Evolutionary conservation across 1,284 basidiomycete species (phyloP).

Genomic region (Boletellus deceptivus): DNA sequence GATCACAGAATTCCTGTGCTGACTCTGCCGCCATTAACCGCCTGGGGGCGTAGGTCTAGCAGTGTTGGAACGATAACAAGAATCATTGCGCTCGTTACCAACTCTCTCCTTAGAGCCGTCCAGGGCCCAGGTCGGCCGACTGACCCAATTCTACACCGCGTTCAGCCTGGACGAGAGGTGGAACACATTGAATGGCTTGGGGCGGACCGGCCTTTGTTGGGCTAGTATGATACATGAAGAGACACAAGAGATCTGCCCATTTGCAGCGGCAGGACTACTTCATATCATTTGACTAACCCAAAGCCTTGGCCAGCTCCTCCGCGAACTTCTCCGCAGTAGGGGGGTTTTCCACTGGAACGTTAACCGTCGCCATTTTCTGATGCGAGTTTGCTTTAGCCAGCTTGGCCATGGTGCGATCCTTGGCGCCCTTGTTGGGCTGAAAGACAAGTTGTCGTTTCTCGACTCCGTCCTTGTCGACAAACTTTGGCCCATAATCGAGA

Average conservation of each 20-base stretch:
- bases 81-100: conserved; percentile 74
- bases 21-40: conserved; percentile 21
- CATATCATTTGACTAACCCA: background rate
- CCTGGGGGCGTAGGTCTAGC: conserved; percentile 39
- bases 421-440: background rate
- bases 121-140: conserved; percentile 73
- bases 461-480: background rate
- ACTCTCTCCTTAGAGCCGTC: conserved; percentile 81
- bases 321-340: background rate
- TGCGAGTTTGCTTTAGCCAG: background rate
- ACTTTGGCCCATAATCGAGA: background rate
- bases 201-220: too few species aligned
- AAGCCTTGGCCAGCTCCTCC: background rate
- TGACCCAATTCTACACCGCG: conserved; percentile 66
- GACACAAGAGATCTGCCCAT: too few species aligned
- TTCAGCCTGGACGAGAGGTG: too few species aligned
- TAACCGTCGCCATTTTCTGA: background rate
- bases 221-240: too few species aligned
- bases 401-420: background rate
- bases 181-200: too few species aligned
- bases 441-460: background rate
- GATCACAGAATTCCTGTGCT: too few species aligned
- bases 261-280: too few species aligned
- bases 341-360: background rate
- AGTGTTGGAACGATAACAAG: conserved; percentile 71